phyloP scores from a whole-genome alignment of 2,329 filamentous ascomycete species.

The Chaetomium sp. region DNA sequence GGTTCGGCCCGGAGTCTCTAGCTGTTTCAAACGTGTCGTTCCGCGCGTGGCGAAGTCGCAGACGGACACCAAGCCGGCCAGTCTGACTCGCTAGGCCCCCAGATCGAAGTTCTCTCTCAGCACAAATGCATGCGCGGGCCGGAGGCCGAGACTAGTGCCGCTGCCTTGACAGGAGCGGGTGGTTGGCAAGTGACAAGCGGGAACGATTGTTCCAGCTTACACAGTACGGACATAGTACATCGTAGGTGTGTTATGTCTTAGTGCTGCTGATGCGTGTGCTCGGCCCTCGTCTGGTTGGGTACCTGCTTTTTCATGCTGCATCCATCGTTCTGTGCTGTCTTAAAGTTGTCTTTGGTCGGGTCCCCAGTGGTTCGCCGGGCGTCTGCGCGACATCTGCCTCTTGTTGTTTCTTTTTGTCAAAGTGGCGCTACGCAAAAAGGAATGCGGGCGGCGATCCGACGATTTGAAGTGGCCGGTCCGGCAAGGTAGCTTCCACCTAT shows the following conservation, averaged over 20 bases:
- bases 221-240: no score
- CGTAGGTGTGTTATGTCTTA: no score
- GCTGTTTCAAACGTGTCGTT: no score
- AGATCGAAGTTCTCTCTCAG: not conserved
- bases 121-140: not conserved
- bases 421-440: conserved; percentile 6
- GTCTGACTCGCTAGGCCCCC: not conserved
- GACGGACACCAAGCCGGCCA: not conserved
- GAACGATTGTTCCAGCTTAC: no score
- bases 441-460: not conserved
- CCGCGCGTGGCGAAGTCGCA: no score
- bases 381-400: conserved; percentile 16
- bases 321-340: no score
- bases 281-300: no score
- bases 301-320: no score
- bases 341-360: no score
- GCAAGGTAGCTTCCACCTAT: not conserved
- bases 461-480: conserved; percentile 1
- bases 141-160: not conserved
- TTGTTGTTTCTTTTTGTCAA: conserved; percentile 1
- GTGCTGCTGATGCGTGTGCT: no score
- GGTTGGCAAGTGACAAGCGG: no score
- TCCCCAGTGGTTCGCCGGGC: conserved; percentile 1
- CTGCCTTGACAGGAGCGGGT: not conserved
- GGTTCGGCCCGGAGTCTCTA: no score